Evolutionary conservation across 306 rosid species (phyloP).

Genomic region (Sicyos baderoa): DNA sequence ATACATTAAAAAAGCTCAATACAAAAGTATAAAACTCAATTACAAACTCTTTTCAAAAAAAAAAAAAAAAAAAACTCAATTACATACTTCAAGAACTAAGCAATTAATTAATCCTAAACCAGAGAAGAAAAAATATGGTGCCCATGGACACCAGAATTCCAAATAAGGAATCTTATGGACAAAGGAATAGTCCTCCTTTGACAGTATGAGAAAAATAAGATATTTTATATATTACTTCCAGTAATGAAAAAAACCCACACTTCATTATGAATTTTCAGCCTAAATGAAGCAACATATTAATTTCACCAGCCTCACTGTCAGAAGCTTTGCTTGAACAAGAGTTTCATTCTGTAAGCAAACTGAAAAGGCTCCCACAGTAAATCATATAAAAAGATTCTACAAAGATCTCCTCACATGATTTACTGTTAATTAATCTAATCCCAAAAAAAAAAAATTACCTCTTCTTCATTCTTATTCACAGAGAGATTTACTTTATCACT

Average conservation of each 20-base stretch:
- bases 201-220: background rate
- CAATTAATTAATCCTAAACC: background rate
- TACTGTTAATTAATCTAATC: background rate
- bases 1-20: too few species aligned
- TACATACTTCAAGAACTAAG: too few species aligned
- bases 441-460: conserved; percentile 31
- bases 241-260: background rate
- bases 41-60: too few species aligned
- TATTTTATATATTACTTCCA: background rate
- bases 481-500: conserved; percentile 34
- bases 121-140: background rate
- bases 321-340: background rate
- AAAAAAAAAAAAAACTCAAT: too few species aligned
- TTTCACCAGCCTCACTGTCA: background rate
- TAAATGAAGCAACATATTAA: background rate
- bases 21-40: too few species aligned
- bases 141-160: background rate
- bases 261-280: background rate
- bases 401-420: background rate
- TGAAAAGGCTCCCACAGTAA: too few species aligned
- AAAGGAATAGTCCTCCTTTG: conserved; percentile 4
- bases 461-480: conserved; percentile 48
- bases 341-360: too few species aligned
- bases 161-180: background rate
- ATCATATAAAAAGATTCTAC: background rate